These are phyloP conservation scores for Penicillium italicum DNA, from an alignment of 2,329 filamentous ascomycete species.

Conservation along the genomic window DNA sequence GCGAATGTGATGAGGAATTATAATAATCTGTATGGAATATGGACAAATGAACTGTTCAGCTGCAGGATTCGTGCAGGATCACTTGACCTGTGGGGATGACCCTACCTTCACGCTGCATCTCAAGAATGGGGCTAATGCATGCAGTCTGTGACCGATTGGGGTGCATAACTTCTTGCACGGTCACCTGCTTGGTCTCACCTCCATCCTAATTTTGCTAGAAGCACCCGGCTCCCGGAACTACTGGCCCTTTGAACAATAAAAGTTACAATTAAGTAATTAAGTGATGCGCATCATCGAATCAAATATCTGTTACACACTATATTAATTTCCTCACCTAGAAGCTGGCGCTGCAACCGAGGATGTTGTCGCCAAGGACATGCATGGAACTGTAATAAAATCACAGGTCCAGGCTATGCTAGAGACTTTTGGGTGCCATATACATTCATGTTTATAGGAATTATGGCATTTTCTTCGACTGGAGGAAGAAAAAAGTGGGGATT, in stretches of 20 bases:
- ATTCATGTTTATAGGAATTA: slow-evolving; percentile 19
- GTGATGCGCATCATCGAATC: not conserved
- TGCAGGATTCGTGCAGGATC: not conserved
- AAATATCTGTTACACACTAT: not conserved
- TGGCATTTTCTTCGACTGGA: slow-evolving; percentile 23
- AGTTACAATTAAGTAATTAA: too few species aligned
- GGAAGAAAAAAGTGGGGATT: slow-evolving; percentile 18
- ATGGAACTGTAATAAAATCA: slow-evolving; percentile 21
- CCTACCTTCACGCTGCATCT: not conserved
- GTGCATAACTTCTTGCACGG: not conserved
- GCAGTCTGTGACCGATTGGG: not conserved
- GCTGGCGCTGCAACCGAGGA: not conserved
- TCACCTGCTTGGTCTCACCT: not conserved
- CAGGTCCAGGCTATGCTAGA: slow-evolving; percentile 27
- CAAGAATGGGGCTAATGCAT: not conserved
- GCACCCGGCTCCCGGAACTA: not conserved
- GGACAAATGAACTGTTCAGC: slow-evolving; percentile 50
- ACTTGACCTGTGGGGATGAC: not conserved
- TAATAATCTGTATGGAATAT: slow-evolving; percentile 22
- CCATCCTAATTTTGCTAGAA: not conserved
- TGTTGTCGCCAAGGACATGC: slow-evolving; percentile 17
- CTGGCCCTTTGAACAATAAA: not conserved
- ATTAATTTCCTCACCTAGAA: not conserved
- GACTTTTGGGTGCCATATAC: slow-evolving; percentile 23
- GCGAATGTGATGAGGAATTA: not conserved